Evolutionary conservation across 2,329 filamentous ascomycete species (phyloP).

Genomic region (Rhinocladiella mackenziei): DNA sequence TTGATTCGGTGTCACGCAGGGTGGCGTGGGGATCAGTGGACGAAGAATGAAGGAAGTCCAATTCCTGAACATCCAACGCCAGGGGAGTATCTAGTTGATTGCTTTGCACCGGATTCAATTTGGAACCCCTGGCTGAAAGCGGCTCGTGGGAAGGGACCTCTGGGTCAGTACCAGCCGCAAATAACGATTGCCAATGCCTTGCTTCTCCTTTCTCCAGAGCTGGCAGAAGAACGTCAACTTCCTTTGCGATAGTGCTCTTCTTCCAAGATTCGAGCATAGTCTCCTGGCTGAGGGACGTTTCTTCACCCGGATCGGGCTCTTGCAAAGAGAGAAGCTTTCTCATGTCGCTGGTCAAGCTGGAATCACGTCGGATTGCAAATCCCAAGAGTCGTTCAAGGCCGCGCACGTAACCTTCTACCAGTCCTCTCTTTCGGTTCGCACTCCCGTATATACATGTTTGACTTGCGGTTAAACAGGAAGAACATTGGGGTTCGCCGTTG

Average conservation of each 20-base stretch:
- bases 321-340: background rate
- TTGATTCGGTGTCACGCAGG: background rate
- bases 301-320: background rate
- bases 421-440: conserved; percentile 40
- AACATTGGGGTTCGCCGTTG: conserved; percentile 47
- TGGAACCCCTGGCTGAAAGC: too few species aligned
- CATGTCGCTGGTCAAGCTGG: background rate
- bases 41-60: too few species aligned
- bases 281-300: conserved; percentile 21
- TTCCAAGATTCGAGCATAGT: background rate
- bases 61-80: background rate
- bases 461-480: conserved; percentile 37
- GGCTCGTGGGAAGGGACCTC: background rate
- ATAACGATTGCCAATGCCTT: too few species aligned
- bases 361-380: background rate
- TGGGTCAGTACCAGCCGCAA: too few species aligned
- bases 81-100: background rate
- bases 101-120: background rate
- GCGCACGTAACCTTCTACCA: conserved; percentile 44
- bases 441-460: conserved; percentile 12
- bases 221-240: conserved; percentile 17
- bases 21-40: background rate
- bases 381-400: conserved; percentile 37
- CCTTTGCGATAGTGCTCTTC: conserved; percentile 6
- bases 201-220: conserved; percentile 10